Percentiles rank a stretch among this genome's conserved stretches.
Evolutionary conservation across 2,329 filamentous ascomycete species (phyloP).

Genomic region (Fusarium multiceps): DNA sequence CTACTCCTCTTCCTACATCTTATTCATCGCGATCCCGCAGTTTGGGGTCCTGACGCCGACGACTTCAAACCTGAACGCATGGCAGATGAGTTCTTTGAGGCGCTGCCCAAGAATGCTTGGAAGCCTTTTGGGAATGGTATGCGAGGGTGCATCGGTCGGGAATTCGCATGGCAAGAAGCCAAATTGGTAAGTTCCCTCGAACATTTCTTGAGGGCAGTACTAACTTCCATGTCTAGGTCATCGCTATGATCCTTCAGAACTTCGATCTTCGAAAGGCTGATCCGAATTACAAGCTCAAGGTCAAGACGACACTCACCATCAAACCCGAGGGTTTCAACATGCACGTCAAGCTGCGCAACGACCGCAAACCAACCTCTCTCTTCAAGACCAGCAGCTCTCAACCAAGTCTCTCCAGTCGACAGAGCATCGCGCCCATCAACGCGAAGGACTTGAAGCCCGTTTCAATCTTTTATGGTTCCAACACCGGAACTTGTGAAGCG

Average conservation of each 20-base stretch:
- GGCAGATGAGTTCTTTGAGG: constrained; percentile 3
- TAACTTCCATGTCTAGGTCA: neutral
- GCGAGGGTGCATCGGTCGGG: constrained; percentile 9
- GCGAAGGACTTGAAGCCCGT: constrained; percentile 6
- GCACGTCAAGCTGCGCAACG: constrained; percentile 3
- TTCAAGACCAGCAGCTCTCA: constrained; percentile 7
- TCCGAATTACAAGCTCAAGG: constrained; percentile 9
- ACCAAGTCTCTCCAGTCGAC: neutral
- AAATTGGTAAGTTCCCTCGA: neutral
- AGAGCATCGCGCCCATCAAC: neutral
- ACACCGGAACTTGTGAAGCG: constrained; percentile 7
- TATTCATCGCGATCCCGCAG: neutral
- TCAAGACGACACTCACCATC: constrained; percentile 4
- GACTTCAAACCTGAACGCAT: constrained; percentile 14
- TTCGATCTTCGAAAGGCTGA: constrained; percentile 4
- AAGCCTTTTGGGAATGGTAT: constrained; percentile 13
- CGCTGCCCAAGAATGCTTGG: constrained; percentile 16
- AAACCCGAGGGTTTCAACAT: constrained; percentile 3
- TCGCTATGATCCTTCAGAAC: constrained; percentile 9
- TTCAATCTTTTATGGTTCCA: constrained; percentile 1
- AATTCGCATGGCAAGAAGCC: constrained; percentile 14
- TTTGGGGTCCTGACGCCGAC: constrained; percentile 7
- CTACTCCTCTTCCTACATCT: neutral
- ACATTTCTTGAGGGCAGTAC: fast-evolving
- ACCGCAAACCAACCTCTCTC: neutral